Base-by-base conservation (phyloP, 805 yeast species). In the Candida ulmi region DNA sequence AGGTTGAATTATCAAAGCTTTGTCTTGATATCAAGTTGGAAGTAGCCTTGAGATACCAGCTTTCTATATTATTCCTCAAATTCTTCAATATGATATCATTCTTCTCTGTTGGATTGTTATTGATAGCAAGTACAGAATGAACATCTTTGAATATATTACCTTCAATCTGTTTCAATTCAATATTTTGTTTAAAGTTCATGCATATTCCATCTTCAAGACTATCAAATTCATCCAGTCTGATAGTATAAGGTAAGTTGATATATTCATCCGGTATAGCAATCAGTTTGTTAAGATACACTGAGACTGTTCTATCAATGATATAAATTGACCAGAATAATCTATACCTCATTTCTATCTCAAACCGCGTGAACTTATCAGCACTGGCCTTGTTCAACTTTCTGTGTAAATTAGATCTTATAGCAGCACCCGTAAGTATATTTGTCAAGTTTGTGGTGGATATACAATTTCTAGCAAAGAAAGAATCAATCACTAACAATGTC, bases 391-490 rank as follows among this genome's bases (percentile, higher is more conserved):
- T 44, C 33, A 52, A 30, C 19, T 46, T 43, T 36, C 74, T 64
- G 43, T 75, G 73, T 23, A 74, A 55, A 6, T 78, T 78, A 16
- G 71, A 51, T 11, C 73, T 68, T 13, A 73, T 57, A 1, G 71
- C 62, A 24, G 72, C 42, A 37, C 80, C 58, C 45, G 71, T 62
- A 25, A 72, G 57, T n/a, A 73, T 48, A 5, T 78, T 76, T 32
- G 72, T 69, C 25, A 74, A 59, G 28, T 74, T 71, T 72, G 80
- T 73, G 1, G 80, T 66, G 15, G 75, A 68, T 11, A 70, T 64
- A n/a, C 78, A 78, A 35, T 69, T 62, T 13, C 74, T 71, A 43
- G 72, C 75, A 48, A 74, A 73, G 45, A 72, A 74, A 0, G 79
- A 73, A 46, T 72, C 74, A 28, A 74, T 65, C 13, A 77, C 76